Conservation (phyloP, 2,329 filamentous ascomycete species). For the Penicillium sp. region DNA sequence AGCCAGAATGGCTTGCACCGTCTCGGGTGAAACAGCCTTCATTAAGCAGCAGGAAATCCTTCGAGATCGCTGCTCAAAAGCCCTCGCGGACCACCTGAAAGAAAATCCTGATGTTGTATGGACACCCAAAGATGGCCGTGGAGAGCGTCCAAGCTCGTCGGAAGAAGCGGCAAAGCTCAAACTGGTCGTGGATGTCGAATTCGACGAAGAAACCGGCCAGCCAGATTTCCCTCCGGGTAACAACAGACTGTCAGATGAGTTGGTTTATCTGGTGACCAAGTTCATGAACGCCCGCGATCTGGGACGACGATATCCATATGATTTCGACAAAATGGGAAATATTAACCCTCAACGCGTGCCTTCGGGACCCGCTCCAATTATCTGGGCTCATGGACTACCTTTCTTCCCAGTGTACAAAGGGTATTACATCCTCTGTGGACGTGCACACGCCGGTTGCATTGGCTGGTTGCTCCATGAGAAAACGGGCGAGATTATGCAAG, state of each 20-base stretch:
- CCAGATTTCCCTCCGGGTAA: constrained; percentile 8
- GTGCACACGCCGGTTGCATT: constrained; percentile 7
- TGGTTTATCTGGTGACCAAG: constrained; percentile 15
- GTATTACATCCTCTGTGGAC: constrained; percentile 16
- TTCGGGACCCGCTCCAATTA: constrained; percentile 9
- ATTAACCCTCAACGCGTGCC: constrained; percentile 13
- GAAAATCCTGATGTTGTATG: neutral
- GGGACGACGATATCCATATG: constrained; percentile 11
- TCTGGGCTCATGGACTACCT: constrained; percentile 17
- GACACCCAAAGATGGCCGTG: neutral
- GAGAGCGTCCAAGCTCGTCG: neutral
- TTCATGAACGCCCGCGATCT: neutral
- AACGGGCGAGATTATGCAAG: neutral
- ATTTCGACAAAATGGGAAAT: constrained; percentile 10
- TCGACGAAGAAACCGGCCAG: neutral
- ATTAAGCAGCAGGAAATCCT: neutral
- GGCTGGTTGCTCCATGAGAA: constrained; percentile 11
- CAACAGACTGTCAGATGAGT: constrained; percentile 16
- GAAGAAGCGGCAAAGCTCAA: constrained; percentile 5
- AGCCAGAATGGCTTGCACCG: neutral
- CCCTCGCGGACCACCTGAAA: neutral
- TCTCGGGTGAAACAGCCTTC: neutral
- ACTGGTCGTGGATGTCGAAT: neutral
- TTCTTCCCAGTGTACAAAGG: constrained; percentile 18
- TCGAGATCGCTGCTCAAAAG: neutral